Conservation (phyloP, 768 basidiomycete species). For the Suillus alpinus region DNA sequence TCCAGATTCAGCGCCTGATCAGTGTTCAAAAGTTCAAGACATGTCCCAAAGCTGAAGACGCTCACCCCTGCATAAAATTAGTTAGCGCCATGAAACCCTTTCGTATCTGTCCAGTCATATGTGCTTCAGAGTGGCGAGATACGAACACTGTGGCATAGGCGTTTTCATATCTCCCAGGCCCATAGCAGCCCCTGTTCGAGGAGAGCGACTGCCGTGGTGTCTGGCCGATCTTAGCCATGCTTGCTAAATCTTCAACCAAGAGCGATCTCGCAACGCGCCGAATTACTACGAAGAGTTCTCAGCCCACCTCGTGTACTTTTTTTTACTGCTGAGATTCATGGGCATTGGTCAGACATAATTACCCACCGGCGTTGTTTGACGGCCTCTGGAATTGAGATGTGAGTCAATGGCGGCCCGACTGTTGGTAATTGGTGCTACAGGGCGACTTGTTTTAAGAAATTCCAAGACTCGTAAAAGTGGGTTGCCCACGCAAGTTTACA, state of each 20-base stretch:
- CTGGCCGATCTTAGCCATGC: neutral
- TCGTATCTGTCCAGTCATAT: too few species aligned
- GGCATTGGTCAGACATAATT: neutral
- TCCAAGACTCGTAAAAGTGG: too few species aligned
- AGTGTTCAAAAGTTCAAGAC: too few species aligned
- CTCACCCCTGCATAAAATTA: neutral
- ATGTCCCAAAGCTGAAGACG: too few species aligned
- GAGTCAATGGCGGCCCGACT: neutral
- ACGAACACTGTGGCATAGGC: neutral
- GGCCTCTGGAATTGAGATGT: too few species aligned
- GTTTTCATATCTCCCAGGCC: neutral
- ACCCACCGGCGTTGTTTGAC: neutral
- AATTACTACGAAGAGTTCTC: neutral
- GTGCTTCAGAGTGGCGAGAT: neutral
- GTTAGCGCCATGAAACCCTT: neutral
- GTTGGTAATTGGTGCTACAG: too few species aligned
- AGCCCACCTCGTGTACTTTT: neutral
- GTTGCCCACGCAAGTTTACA: too few species aligned
- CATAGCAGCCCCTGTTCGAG: neutral
- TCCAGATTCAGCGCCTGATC: neutral
- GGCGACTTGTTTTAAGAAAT: too few species aligned
- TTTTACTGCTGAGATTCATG: neutral
- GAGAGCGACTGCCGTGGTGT: neutral
- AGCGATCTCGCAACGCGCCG: neutral
- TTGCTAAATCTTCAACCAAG: neutral